These are phyloP conservation scores for Citrullus colocynthis DNA, from an alignment of 306 rosid species.

Conservation along the genomic window DNA sequence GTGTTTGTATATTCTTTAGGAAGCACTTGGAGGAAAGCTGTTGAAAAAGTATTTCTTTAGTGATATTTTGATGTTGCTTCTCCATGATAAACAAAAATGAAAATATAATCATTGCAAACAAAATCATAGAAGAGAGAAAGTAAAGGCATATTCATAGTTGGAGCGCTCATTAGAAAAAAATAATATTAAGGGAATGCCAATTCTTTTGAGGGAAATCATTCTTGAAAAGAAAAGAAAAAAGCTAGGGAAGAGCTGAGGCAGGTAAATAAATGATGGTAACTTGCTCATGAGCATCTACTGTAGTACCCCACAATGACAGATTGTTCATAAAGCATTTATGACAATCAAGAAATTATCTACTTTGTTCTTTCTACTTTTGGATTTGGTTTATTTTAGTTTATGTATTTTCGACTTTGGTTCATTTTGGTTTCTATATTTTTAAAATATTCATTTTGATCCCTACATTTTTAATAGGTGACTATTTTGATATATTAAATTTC, in stretches of 20 bases:
- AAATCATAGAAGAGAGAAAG: background rate
- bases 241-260: background rate
- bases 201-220: background rate
- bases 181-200: background rate
- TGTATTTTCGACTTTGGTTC: too few relatives aligned
- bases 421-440: too few relatives aligned
- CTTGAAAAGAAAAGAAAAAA: background rate
- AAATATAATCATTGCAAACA: background rate
- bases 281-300: background rate
- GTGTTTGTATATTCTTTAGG: background rate
- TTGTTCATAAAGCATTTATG: background rate
- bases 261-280: background rate
- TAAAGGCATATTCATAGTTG: background rate
- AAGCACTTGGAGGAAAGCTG: background rate
- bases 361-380: too few relatives aligned
- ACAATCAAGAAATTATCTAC: background rate
- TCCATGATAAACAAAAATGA: background rate
- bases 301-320: background rate
- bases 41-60: background rate
- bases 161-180: background rate
- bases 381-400: too few relatives aligned
- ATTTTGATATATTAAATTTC: too few relatives aligned
- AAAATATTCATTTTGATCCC: too few relatives aligned
- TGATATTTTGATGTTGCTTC: background rate
- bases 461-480: too few relatives aligned